Conservation (phyloP, 176 grass and related monocot genomes). For the Rhynchospora breviuscula region DNA sequence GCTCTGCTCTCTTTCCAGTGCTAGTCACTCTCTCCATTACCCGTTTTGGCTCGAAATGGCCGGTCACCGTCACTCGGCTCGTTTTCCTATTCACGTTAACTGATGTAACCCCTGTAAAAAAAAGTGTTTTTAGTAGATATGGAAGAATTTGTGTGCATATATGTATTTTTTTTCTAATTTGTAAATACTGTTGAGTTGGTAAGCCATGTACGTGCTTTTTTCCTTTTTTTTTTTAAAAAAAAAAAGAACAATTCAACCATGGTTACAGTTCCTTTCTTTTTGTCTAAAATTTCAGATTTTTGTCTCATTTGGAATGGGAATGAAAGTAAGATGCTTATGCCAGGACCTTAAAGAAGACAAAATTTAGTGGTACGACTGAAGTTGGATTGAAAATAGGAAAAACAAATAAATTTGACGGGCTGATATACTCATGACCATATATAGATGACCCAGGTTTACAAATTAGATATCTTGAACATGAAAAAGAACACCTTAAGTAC, state of each 20-base stretch:
- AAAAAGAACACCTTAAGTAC: neutral
- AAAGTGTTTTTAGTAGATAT: neutral
- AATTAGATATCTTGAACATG: neutral
- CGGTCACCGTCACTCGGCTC: conserved; percentile 62
- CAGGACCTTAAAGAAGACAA: neutral
- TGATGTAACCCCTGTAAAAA: conserved; percentile 41
- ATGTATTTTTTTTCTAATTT: neutral
- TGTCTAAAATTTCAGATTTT: too few species aligned
- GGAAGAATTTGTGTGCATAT: neutral
- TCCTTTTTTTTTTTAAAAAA: too few species aligned
- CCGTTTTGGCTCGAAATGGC: conserved; percentile 63
- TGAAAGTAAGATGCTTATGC: neutral
- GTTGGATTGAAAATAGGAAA: neutral
- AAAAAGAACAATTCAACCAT: too few species aligned
- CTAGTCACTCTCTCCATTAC: conserved; percentile 53
- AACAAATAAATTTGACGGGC: neutral
- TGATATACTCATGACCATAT: too few species aligned
- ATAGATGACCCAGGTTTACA: neutral
- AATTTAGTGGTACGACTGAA: neutral
- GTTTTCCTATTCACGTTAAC: conserved; percentile 63
- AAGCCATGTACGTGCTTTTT: too few species aligned
- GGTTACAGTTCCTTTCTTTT: too few species aligned
- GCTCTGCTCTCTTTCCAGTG: conserved; percentile 61
- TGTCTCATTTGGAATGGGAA: neutral
- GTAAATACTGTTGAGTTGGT: neutral